These are phyloP conservation scores for Podosphaera leucotricha DNA, from an alignment of 2,329 filamentous ascomycete genomes.

Conservation along the genomic window DNA sequence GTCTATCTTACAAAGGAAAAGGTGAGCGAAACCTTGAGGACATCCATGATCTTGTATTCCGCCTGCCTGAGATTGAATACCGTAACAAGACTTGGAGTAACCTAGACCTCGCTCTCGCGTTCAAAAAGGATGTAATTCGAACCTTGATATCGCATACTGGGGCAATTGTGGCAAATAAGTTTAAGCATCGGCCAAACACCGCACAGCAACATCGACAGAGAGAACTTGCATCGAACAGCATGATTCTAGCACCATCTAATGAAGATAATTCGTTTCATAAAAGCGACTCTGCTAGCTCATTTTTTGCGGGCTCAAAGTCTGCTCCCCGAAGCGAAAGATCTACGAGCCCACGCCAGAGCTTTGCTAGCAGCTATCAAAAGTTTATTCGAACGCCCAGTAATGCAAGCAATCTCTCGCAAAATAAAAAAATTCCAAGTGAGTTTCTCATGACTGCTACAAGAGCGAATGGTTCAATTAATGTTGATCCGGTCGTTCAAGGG, in stretches of 20 bases:
- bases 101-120: slow-evolving; percentile 68
- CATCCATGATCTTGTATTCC: slow-evolving; percentile 92
- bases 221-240: slow-evolving; percentile 51
- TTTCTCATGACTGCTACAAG: not conserved
- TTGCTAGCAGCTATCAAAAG: slow-evolving; percentile 11
- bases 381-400: slow-evolving; percentile 10
- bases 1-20: slow-evolving; percentile 88
- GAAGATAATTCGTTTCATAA: slow-evolving; percentile 7
- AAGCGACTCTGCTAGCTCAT: not conserved
- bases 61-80: slow-evolving; percentile 82
- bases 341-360: slow-evolving; percentile 13
- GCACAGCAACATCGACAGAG: slow-evolving; percentile 58
- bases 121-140: slow-evolving; percentile 87
- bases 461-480: not conserved
- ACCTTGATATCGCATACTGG: slow-evolving; percentile 88
- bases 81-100: slow-evolving; percentile 99
- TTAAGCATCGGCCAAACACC: slow-evolving; percentile 65
- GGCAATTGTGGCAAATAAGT: slow-evolving; percentile 92
- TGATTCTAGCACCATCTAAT: slow-evolving; percentile 13
- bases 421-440: not conserved
- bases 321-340: slow-evolving; percentile 9
- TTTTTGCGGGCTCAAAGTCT: not conserved
- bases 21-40: slow-evolving; percentile 90
- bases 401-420: slow-evolving; percentile 8
- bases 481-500: not conserved